Evolutionary conservation across 2,329 filamentous ascomycete genomes (phyloP).

Genomic region (Colletotrichum sp.): DNA sequence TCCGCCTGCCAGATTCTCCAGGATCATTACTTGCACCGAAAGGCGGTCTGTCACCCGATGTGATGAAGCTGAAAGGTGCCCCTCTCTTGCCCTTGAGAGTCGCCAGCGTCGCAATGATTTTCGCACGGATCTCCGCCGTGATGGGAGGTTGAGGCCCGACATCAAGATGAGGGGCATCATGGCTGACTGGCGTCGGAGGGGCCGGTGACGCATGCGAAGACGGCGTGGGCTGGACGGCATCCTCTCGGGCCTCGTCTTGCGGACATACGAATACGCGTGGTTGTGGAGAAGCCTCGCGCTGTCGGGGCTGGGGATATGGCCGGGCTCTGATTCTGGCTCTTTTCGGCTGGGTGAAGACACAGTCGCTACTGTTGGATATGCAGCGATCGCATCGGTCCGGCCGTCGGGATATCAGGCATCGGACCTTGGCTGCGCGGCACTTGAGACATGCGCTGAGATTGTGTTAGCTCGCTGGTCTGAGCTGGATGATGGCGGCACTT

Average conservation of each 20-base stretch:
- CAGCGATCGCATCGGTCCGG: conserved; percentile 1
- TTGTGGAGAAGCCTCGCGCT: neutral
- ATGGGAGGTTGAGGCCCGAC: neutral
- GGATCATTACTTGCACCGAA: neutral
- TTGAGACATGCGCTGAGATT: neutral
- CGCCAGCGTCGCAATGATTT: neutral
- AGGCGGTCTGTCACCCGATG: neutral
- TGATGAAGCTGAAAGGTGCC: neutral
- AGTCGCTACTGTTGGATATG: neutral
- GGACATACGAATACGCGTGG: neutral
- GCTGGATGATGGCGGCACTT: neutral
- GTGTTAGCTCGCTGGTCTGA: fast-evolving
- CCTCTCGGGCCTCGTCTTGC: neutral
- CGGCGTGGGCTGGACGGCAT: neutral
- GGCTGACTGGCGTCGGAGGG: neutral
- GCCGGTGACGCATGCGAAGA: neutral
- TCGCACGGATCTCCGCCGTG: neutral
- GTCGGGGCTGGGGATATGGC: neutral
- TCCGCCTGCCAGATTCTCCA: neutral
- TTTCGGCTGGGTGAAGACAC: conserved; percentile 4
- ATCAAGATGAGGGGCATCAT: neutral
- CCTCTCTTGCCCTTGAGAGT: neutral
- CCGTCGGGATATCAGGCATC: neutral
- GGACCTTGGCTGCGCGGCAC: neutral
- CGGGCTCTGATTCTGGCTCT: neutral